Evolutionary conservation across 192 early-diverging fungal genomes (phyloP), one percentile per base, ranked within the genome.

Genomic region (Linnemannia hyalina): DNA sequence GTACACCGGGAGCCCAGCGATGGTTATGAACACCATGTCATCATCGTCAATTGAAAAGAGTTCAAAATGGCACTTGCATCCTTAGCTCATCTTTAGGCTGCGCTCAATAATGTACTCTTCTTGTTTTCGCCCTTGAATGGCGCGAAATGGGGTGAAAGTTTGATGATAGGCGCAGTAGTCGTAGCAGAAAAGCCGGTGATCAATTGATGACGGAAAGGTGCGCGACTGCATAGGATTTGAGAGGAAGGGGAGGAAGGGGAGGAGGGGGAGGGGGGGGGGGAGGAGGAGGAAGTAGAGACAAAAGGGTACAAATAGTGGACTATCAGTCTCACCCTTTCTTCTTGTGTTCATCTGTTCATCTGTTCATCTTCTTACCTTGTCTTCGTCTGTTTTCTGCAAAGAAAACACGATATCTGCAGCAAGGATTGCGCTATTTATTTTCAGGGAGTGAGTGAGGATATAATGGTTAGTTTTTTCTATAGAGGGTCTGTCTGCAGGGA

Each of bases 271-370:
- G 68, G 13, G 7, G 11, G 36, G 13, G 38, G 16, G 36, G 68
- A 36, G 18, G 16, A 3, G 38, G 36, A 38, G 36, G 44, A 7
- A 7, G 7, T 46, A 46, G 44, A 15, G 38, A 40, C 38, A 46
- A 15, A 41, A 3, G 40, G 10, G 40, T 9, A 70, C 15, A 26
- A 68, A 26, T 22, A 29, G 57, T 65, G 26, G 26, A 65, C 60
- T 4, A 29, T 65, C 29, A 65, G n/a, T 65, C 29, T 32, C 13
- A 65, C 26, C 10, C 60, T 10, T 65, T 65, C 26, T 65, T 65
- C 26, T 65, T 65, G 60, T 35, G 60, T 65, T 65, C 60, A 32
- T 65, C 29, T 65, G 60, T 65, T 65, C 60, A 32, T 65, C 29
- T 65, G 32, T 8, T 65, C 11, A 65, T 65, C 60, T 65, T 65